phyloP scores from a whole-genome alignment of 805 yeast species.

The Pichia californica region DNA sequence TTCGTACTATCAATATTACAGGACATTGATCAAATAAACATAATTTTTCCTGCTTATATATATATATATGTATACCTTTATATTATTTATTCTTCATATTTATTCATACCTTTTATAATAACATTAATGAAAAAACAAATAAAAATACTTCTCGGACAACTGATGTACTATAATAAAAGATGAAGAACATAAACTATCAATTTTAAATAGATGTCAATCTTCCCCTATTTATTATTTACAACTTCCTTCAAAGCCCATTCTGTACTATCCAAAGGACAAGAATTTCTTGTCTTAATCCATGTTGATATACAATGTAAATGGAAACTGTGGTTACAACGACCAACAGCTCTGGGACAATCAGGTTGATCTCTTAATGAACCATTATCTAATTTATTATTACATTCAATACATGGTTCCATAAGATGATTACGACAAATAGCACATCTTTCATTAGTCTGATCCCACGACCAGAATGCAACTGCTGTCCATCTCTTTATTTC shows the following conservation, averaged over 20 bases:
- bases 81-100: too few relatives aligned
- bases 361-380: constrained; percentile 37
- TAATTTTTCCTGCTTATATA: too few relatives aligned
- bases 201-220: too few relatives aligned
- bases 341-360: constrained; percentile 91
- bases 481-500: constrained; percentile 98
- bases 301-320: constrained; percentile 94
- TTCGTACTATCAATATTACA: too few relatives aligned
- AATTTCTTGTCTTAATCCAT: constrained; percentile 92
- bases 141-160: too few relatives aligned
- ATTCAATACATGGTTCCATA: constrained; percentile 97
- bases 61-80: too few relatives aligned
- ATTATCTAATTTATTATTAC: constrained; percentile 54
- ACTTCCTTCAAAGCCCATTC: constrained; percentile 56
- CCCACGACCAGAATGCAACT: constrained; percentile 99
- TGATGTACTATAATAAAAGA: too few relatives aligned
- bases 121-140: too few relatives aligned
- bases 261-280: constrained; percentile 92
- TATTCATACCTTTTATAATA: too few relatives aligned
- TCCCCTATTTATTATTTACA: constrained; percentile 14
- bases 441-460: constrained; percentile 68
- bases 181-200: too few relatives aligned
- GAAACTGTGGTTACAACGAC: constrained; percentile 95
- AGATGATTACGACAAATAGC: constrained; percentile 97
- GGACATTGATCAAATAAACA: too few relatives aligned